Evolutionary conservation across 495 filamentous ascomycete genomes (phyloP).

Genomic region (Aspergillus ostianus): DNA sequence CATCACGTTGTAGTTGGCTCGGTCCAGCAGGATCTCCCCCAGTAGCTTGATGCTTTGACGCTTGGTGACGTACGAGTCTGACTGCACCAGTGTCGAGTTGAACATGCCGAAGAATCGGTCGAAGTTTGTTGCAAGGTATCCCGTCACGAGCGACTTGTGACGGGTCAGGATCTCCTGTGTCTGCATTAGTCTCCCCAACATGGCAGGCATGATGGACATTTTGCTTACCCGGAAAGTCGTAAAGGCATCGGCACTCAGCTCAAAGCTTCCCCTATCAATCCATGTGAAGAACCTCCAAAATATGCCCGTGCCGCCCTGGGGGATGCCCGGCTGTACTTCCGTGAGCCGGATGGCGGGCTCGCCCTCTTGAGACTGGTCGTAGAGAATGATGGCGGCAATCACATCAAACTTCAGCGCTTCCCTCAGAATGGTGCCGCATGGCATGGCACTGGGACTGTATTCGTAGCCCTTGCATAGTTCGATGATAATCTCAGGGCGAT

Average conservation of each 20-base stretch:
- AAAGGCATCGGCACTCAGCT: slow-evolving; percentile 96
- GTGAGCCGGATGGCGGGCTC: slow-evolving; percentile 52
- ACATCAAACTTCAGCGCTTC: slow-evolving; percentile 91
- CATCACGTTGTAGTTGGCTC: slow-evolving; percentile 98
- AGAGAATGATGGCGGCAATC: slow-evolving; percentile 83
- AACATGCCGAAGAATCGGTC: slow-evolving; percentile 88
- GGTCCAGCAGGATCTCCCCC: slow-evolving; percentile 90
- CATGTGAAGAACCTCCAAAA: slow-evolving; percentile 99
- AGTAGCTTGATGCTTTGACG: slow-evolving; percentile 96
- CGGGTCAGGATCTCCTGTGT: slow-evolving; percentile 85
- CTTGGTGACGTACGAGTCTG: slow-evolving; percentile 96
- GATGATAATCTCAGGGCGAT: slow-evolving; percentile 81
- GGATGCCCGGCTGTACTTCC: slow-evolving; percentile 63
- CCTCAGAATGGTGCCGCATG: slow-evolving; percentile 84
- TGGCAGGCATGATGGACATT: background rate
- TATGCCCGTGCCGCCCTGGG: slow-evolving; percentile 71
- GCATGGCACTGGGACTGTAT: slow-evolving; percentile 85
- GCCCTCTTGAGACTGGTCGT: slow-evolving; percentile 76
- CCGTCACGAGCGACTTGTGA: slow-evolving; percentile 84
- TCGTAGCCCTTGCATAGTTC: slow-evolving; percentile 89
- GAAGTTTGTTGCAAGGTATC: slow-evolving; percentile 84
- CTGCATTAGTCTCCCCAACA: background rate
- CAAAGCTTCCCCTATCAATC: slow-evolving; percentile 93
- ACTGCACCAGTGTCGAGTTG: slow-evolving; percentile 83
- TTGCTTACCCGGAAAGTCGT: slow-evolving; percentile 83